phyloP scores from a whole-genome alignment of 345 rosid genomes.

The Brassica incana region DNA sequence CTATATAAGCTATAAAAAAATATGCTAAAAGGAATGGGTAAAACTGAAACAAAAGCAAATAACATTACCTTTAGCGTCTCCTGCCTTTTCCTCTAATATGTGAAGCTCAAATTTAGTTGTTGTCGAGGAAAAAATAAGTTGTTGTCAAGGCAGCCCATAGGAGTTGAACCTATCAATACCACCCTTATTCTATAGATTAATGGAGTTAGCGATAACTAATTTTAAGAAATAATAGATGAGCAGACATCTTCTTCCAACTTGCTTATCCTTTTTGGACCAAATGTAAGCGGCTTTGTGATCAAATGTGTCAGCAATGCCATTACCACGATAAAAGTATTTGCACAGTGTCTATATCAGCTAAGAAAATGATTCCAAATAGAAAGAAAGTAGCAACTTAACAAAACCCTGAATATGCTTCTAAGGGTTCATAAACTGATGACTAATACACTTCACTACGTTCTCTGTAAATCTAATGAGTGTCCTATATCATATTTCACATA shows the following conservation, averaged over 20 bases:
- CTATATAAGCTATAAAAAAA: not conserved
- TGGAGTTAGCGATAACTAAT: not conserved
- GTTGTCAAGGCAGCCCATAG: slow-evolving; percentile 68
- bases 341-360: not conserved
- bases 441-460: not conserved
- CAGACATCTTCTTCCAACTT: not conserved
- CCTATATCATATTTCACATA: not conserved
- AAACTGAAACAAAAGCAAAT: not conserved
- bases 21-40: not conserved
- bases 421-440: not conserved
- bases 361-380: slow-evolving; percentile 4
- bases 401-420: not conserved
- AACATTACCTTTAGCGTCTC: slow-evolving; percentile 49
- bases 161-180: slow-evolving; percentile 53
- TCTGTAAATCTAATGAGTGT: slow-evolving; percentile 1
- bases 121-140: slow-evolving; percentile 46
- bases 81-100: slow-evolving; percentile 52
- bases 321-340: not conserved
- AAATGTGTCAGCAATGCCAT: not conserved
- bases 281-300: not conserved
- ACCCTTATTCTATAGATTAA: slow-evolving; percentile 14
- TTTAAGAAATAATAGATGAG: not conserved
- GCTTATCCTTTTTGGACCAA: not conserved
- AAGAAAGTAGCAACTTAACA: not conserved
- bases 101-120: slow-evolving; percentile 74